Conservation (phyloP, 768 basidiomycete species). For the Lanmaoa pseudosensibilis region DNA sequence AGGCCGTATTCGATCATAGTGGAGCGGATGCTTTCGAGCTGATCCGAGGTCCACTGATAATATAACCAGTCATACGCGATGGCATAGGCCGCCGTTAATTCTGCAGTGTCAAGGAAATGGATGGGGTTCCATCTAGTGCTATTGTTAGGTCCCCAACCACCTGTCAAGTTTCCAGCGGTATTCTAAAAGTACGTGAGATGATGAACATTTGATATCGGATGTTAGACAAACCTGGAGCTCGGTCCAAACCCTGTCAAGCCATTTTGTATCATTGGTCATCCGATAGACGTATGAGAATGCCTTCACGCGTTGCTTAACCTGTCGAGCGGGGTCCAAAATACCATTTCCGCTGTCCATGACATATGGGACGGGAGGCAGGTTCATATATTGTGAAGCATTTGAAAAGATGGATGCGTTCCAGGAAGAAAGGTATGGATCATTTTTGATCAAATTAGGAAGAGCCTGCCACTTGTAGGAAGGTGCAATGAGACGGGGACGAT, state of each 20-base stretch:
- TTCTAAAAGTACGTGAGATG: conserved; percentile 40
- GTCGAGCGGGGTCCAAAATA: conserved; percentile 87
- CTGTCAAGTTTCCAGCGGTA: conserved; percentile 69
- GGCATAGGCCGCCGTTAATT: conserved; percentile 84
- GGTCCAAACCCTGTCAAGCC: conserved; percentile 80
- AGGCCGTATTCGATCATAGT: conserved; percentile 83
- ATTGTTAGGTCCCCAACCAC: conserved; percentile 60
- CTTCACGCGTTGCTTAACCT: conserved; percentile 89
- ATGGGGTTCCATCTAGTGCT: conserved; percentile 77
- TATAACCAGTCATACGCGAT: conserved; percentile 98
- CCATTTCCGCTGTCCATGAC: conserved; percentile 81
- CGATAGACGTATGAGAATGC: conserved; percentile 88
- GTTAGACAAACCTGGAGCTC: conserved; percentile 73
- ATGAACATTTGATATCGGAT: not conserved
- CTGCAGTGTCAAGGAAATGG: conserved; percentile 94
- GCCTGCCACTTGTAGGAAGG: conserved; percentile 90
- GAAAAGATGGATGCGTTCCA: conserved; percentile 93
- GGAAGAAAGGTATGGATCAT: conserved; percentile 78
- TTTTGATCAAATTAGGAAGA: conserved; percentile 71
- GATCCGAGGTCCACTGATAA: conserved; percentile 73
- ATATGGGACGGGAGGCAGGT: conserved; percentile 66
- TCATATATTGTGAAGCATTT: conserved; percentile 79
- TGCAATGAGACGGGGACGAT: conserved; percentile 90
- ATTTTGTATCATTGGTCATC: conserved; percentile 89
- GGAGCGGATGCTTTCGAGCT: conserved; percentile 64